Conservation (phyloP, 2,329 filamentous ascomycete species). For the Fragosphaeria purpurea region DNA sequence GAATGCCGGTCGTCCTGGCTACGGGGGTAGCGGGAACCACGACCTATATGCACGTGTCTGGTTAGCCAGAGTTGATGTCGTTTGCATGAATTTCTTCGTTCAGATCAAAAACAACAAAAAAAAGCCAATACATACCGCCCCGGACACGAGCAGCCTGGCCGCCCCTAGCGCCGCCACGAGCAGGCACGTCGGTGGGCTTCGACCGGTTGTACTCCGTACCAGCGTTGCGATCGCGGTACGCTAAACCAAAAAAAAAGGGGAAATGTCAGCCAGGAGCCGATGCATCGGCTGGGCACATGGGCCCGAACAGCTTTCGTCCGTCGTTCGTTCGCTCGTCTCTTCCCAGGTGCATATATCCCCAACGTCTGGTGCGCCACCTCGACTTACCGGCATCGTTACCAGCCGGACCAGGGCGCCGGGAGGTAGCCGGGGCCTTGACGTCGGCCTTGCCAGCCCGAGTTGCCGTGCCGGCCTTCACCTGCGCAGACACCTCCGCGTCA, state of each 20-base stretch:
- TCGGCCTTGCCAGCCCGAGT: constrained; percentile 68
- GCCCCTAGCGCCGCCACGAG: constrained; percentile 46
- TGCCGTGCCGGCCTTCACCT: constrained; percentile 82
- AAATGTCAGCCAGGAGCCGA: not conserved
- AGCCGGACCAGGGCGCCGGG: constrained; percentile 47
- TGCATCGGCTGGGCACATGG: no score
- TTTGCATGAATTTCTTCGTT: no score
- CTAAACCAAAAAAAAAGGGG: constrained; percentile 23
- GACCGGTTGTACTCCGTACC: constrained; percentile 74
- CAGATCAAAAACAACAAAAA: not conserved
- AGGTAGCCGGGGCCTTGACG: constrained; percentile 52
- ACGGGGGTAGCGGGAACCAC: constrained; percentile 42
- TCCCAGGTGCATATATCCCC: no score
- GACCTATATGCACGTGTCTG: constrained; percentile 27
- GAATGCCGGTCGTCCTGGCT: constrained; percentile 48
- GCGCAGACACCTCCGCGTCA: constrained; percentile 67
- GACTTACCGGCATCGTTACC: constrained; percentile 80
- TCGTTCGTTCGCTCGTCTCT: no score
- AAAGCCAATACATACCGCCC: constrained; percentile 36
- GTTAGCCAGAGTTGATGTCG: no score
- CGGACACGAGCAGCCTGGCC: constrained; percentile 54
- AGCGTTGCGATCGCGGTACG: constrained; percentile 80
- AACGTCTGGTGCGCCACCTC: no score
- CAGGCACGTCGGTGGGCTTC: constrained; percentile 62
- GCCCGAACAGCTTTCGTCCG: no score